phyloP scores from a whole-genome alignment of 176 grass and related monocot genomes.

The Eleusine indica region DNA sequence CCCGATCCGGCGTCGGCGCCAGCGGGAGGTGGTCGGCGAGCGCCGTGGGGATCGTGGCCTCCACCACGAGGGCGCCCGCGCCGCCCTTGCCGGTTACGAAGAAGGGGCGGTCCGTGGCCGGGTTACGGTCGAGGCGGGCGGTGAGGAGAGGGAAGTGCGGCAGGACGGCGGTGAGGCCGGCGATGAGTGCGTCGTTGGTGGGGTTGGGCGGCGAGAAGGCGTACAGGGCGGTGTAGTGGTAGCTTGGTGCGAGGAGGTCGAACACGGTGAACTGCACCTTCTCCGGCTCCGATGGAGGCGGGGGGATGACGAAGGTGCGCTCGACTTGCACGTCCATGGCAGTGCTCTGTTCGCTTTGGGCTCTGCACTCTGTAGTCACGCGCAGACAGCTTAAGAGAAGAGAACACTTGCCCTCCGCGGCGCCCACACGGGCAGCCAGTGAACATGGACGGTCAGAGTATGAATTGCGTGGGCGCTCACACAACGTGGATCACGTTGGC shows the following conservation, averaged over 20 bases:
- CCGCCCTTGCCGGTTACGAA: slow-evolving; percentile 13
- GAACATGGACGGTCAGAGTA: no score
- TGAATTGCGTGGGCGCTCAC: no score
- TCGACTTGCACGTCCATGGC: slow-evolving; percentile 54
- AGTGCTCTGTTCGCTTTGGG: no score
- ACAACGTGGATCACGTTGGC: no score
- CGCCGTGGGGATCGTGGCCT: slow-evolving; percentile 35
- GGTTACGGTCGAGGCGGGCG: slow-evolving; percentile 5
- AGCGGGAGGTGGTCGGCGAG: slow-evolving; percentile 52
- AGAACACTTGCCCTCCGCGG: no score
- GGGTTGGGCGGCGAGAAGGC: slow-evolving; percentile 52
- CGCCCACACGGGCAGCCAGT: no score
- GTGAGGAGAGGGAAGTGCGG: slow-evolving; percentile 50
- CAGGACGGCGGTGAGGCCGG: slow-evolving; percentile 37
- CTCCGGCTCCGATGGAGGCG: not conserved
- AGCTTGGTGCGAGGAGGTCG: slow-evolving; percentile 47
- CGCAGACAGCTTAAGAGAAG: no score
- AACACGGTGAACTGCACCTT: slow-evolving; percentile 51
- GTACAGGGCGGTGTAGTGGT: slow-evolving; percentile 54
- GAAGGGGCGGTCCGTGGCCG: not conserved
- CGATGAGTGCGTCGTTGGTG: slow-evolving; percentile 23
- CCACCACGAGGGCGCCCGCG: slow-evolving; percentile 46
- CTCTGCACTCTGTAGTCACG: no score
- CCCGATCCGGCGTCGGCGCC: slow-evolving; percentile 24
- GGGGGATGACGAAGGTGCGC: slow-evolving; percentile 9